Percentiles rank a stretch among this genome's conserved stretches.
Evolutionary conservation across 2,329 filamentous ascomycete genomes (phyloP).

Genomic region (Dothistroma septosporum): DNA sequence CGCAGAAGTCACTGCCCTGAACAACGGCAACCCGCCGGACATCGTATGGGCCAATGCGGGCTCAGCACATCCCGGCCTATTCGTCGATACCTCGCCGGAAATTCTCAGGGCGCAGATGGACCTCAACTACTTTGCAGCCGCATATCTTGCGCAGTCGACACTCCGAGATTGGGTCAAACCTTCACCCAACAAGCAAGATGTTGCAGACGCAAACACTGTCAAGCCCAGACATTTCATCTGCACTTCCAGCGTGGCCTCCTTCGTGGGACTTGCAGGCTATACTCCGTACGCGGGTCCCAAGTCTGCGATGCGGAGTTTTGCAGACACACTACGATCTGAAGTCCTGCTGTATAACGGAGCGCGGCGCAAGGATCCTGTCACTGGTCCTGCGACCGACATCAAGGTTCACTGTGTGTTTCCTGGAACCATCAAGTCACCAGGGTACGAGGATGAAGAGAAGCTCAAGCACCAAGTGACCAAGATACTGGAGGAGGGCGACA

Average conservation of each 20-base stretch:
- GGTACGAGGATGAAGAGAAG: conserved; percentile 69
- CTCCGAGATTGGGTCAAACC: conserved; percentile 67
- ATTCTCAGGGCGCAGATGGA: conserved; percentile 78
- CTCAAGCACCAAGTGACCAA: conserved; percentile 77
- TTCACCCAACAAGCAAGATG: conserved; percentile 31
- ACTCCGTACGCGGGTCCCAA: conserved; percentile 79
- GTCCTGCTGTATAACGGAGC: conserved; percentile 76
- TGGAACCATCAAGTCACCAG: conserved; percentile 74
- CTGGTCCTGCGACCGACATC: conserved; percentile 59
- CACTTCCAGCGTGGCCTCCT: conserved; percentile 71
- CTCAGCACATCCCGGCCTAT: conserved; percentile 67
- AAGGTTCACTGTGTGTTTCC: conserved; percentile 79
- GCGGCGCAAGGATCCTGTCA: conserved; percentile 33
- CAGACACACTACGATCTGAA: conserved; percentile 80
- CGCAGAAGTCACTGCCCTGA: conserved; percentile 71
- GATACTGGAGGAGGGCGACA: conserved; percentile 77
- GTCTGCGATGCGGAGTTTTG: conserved; percentile 74
- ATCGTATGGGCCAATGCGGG: conserved; percentile 91
- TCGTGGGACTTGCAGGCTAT: conserved; percentile 78
- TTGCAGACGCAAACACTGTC: conserved; percentile 29
- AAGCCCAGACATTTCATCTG: conserved; percentile 77
- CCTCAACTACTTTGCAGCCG: conserved; percentile 82
- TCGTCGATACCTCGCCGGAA: conserved; percentile 66
- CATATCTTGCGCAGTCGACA: conserved; percentile 79
- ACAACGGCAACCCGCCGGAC: conserved; percentile 67